phyloP scores from a whole-genome alignment of 78 protist genomes.

The Dictyostelium discoideum region dicty_2.7 NC_007088.5:1655001-1655500 shows the following conservation, averaged over 20 bases:
- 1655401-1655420: conserved; percentile 99
- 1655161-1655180: conserved; percentile 97
- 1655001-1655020: background rate
- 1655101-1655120: conserved; percentile 90
- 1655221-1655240: conserved; percentile 94
- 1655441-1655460: conserved; percentile 93
- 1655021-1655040: conserved; percentile 3
- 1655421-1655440: conserved; percentile 97
- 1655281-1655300: background rate
- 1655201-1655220: conserved; percentile 97
- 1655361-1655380: too few relatives aligned
- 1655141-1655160: conserved; percentile 96
- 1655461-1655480: conserved; percentile 94
- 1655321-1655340: background rate
- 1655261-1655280: conserved; percentile 85
- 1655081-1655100: conserved; percentile 91
- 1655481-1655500: conserved; percentile 98
- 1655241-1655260: conserved; percentile 97
- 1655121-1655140: conserved; percentile 96
- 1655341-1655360: too few relatives aligned
- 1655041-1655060: conserved; percentile 89
- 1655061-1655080: conserved; percentile 85
- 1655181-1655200: conserved; percentile 99
- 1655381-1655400: conserved; percentile 90
- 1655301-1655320: background rate